Evolutionary conservation across 257 asterid species (phyloP).

Genomic region (Scutellaria barbata): DNA sequence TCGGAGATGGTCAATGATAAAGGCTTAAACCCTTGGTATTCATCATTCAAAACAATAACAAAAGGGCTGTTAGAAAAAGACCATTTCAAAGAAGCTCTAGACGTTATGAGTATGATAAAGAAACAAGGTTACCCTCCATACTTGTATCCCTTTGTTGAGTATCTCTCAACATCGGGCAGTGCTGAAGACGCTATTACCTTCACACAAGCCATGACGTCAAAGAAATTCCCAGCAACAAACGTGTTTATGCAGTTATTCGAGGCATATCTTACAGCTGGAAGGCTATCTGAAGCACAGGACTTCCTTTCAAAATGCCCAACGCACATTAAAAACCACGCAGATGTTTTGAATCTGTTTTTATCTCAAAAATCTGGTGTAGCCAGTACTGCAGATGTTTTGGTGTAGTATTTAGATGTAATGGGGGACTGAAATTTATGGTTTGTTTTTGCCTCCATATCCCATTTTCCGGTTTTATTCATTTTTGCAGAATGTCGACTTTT

Average conservation of each 20-base stretch:
- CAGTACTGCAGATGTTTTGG: conserved; percentile 38
- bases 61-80: conserved; percentile 57
- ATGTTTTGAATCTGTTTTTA: conserved; percentile 65
- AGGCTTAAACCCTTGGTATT: conserved; percentile 54
- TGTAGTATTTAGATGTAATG: conserved; percentile 43
- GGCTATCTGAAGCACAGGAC: conserved; percentile 69
- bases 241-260: conserved; percentile 63
- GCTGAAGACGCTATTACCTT: conserved; percentile 71
- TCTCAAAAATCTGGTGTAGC: conserved; percentile 43
- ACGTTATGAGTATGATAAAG: conserved; percentile 70
- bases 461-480: conserved; percentile 23
- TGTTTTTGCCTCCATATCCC: not conserved
- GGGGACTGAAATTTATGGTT: not conserved
- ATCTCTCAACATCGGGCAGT: conserved; percentile 59
- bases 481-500: conserved; percentile 22
- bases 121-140: conserved; percentile 68
- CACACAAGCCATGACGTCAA: conserved; percentile 51
- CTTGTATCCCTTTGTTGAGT: conserved; percentile 56
- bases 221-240: conserved; percentile 54
- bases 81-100: conserved; percentile 60
- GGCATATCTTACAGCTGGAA: conserved; percentile 64
- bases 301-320: conserved; percentile 70
- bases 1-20: conserved; percentile 56
- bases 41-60: conserved; percentile 65
- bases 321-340: conserved; percentile 64